Percentiles rank a stretch among this genome's conserved stretches.
Conservation (phyloP, 768 basidiomycete species). For the Auriscalpium orientale region DNA sequence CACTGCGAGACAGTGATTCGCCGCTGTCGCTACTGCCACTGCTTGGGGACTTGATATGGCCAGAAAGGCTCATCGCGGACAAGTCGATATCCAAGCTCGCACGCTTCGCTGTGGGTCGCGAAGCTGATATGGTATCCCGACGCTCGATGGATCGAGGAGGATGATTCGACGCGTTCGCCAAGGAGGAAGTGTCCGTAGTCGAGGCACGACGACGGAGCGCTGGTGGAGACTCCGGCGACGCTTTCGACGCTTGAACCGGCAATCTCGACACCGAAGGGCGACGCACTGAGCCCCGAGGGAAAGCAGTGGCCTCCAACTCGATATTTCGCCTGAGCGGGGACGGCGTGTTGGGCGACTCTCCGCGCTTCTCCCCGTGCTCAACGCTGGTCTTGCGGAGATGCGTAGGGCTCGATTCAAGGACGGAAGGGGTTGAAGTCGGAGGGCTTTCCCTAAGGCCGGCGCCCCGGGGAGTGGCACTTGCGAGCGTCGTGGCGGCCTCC, state of each 20-base stretch:
- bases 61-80: constrained; percentile 30
- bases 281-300: constrained; percentile 40
- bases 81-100: constrained; percentile 31
- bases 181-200: constrained; percentile 7
- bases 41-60: constrained; percentile 16
- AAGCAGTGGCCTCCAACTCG: constrained; percentile 44
- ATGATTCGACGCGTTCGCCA: not conserved
- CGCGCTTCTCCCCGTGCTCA: constrained; percentile 37
- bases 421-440: constrained; percentile 39
- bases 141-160: constrained; percentile 14
- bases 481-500: constrained; percentile 32
- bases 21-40: constrained; percentile 51
- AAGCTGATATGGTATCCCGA: constrained; percentile 12
- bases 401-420: constrained; percentile 36
- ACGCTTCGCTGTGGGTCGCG: constrained; percentile 10
- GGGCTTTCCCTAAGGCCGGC: constrained; percentile 32
- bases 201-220: constrained; percentile 16
- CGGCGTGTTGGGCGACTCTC: constrained; percentile 47
- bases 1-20: constrained; percentile 41
- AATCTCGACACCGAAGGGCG: constrained; percentile 39
- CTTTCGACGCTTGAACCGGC: constrained; percentile 17
- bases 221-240: constrained; percentile 23
- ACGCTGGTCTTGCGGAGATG: constrained; percentile 42
- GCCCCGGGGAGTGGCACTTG: constrained; percentile 32
- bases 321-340: constrained; percentile 54